These are phyloP conservation scores for Thuja plicata DNA, from an alignment of 83 land plant species.

Conservation along the genomic window DNA sequence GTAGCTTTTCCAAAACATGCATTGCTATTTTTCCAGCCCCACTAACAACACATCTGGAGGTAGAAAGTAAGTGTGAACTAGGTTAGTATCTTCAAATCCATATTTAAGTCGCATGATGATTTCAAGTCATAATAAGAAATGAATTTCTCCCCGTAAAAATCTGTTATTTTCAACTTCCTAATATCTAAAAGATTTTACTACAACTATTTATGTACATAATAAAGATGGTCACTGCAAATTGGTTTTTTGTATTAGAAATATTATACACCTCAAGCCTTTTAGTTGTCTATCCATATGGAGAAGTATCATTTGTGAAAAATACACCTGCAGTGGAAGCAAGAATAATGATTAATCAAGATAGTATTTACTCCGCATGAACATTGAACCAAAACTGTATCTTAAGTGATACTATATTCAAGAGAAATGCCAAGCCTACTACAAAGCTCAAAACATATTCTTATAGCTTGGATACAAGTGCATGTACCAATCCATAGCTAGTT, in stretches of 20 bases:
- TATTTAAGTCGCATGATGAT: background rate
- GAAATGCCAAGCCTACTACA: background rate
- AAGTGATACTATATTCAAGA: background rate
- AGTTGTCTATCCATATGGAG: constrained; percentile 91
- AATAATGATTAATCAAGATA: background rate
- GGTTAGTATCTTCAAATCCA: constrained; percentile 3
- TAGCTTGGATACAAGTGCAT: background rate
- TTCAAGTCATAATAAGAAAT: background rate
- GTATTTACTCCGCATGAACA: background rate
- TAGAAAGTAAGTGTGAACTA: constrained; percentile 6
- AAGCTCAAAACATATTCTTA: background rate
- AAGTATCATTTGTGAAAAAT: constrained; percentile 89
- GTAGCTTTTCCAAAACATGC: constrained; percentile 96
- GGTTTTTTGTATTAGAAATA: constrained; percentile 16
- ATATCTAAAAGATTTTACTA: background rate
- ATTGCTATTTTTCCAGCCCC: constrained; percentile 97
- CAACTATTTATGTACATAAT: background rate
- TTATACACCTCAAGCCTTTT: constrained; percentile 87
- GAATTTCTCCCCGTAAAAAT: background rate
- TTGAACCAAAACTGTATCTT: background rate
- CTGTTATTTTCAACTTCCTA: constrained; percentile 5
- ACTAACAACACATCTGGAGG: constrained; percentile 88
- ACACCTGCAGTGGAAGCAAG: constrained; percentile 65
- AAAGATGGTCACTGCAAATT: constrained; percentile 2
- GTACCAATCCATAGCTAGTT: constrained; percentile 98